Conservation (phyloP, 805 yeast genomes). For the Candida ovalis region DNA sequence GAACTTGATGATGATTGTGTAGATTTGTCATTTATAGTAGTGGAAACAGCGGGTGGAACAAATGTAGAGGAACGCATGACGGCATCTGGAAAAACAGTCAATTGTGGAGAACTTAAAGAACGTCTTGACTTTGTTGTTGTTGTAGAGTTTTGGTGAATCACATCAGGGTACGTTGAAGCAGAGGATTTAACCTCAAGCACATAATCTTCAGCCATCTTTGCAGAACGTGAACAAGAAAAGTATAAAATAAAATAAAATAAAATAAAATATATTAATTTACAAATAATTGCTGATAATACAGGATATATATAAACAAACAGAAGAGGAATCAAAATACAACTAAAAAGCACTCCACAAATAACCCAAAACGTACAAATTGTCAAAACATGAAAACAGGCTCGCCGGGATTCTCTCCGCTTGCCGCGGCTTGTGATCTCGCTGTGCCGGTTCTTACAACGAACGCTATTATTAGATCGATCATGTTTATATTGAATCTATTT, state of each 20-base stretch:
- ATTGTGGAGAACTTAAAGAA: not conserved
- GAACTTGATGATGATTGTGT: too few species aligned
- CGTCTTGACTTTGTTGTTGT: not conserved
- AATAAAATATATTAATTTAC: not conserved
- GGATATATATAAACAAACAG: not conserved
- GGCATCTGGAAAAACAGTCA: not conserved
- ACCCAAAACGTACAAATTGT: too few species aligned
- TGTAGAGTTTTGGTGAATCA: constrained; percentile 12
- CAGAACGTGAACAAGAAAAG: not conserved
- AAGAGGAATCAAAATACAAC: too few species aligned
- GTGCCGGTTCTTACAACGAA: too few species aligned
- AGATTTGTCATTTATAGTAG: not conserved
- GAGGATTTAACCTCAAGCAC: constrained; percentile 27
- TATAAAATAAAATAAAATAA: not conserved
- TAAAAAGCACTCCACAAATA: too few species aligned
- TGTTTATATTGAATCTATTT: too few species aligned
- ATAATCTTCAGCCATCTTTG: constrained; percentile 23
- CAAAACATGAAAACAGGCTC: too few species aligned
- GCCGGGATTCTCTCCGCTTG: too few species aligned
- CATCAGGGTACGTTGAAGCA: constrained; percentile 14
- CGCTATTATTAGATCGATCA: too few species aligned
- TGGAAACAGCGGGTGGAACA: not conserved
- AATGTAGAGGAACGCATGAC: not conserved
- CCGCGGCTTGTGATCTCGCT: too few species aligned
- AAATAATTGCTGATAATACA: too few species aligned